These are phyloP conservation scores for Dothidotthia symphoricarpi DNA, from an alignment of 2,329 filamentous ascomycete species.

Conservation along the genomic window DNA sequence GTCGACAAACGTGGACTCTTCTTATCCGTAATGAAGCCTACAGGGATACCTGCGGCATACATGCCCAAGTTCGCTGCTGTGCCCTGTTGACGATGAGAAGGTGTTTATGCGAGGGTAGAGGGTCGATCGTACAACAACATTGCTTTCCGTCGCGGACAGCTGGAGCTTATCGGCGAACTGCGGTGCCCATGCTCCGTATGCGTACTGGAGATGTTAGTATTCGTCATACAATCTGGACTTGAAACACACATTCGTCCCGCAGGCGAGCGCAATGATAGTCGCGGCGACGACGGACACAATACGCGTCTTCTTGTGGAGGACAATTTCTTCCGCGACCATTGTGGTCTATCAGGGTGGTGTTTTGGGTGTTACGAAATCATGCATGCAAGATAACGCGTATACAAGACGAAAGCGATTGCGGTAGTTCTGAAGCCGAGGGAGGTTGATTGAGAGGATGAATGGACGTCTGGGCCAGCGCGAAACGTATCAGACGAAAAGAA, in stretches of 20 bases:
- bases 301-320: slow-evolving; percentile 61
- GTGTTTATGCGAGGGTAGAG: not conserved
- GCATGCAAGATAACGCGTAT: not conserved
- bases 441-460: no score
- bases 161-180: slow-evolving; percentile 86
- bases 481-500: no score
- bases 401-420: no score
- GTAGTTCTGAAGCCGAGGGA: no score
- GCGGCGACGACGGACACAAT: slow-evolving; percentile 82
- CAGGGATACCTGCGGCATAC: slow-evolving; percentile 86
- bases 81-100: slow-evolving; percentile 42
- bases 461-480: no score
- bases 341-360: slow-evolving; percentile 14
- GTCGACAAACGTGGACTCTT: slow-evolving; percentile 78
- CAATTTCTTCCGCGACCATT: slow-evolving; percentile 31
- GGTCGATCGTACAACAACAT: slow-evolving; percentile 70
- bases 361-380: slow-evolving; percentile 23
- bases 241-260: slow-evolving; percentile 78
- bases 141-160: slow-evolving; percentile 88
- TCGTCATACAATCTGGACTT: not conserved
- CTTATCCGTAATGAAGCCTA: slow-evolving; percentile 82
- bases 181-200: slow-evolving; percentile 96
- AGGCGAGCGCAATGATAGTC: slow-evolving; percentile 80
- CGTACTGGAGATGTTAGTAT: slow-evolving; percentile 65
- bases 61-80: slow-evolving; percentile 86